These are phyloP conservation scores for Mycothermus thermophilus DNA, from an alignment of 495 filamentous ascomycete genomes.

Conservation along the genomic window DNA sequence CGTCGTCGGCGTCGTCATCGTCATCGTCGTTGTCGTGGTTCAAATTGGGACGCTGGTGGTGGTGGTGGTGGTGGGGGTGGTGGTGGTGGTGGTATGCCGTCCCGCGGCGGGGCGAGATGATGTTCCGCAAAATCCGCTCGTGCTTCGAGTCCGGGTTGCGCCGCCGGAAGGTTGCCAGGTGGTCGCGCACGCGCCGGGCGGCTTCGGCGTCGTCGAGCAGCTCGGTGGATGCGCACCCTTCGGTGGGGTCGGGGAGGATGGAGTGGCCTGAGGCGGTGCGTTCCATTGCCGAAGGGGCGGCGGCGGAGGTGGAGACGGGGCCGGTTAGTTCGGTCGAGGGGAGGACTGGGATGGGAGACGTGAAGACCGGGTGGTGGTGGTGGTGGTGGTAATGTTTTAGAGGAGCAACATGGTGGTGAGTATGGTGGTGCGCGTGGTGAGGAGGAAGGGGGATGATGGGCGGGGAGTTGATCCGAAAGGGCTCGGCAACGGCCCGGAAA, in stretches of 20 bases:
- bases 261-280: slow-evolving; percentile 22
- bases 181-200: slow-evolving; percentile 25
- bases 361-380: too few species aligned
- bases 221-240: slow-evolving; percentile 12
- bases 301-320: too few species aligned
- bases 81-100: background rate
- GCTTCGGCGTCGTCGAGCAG: slow-evolving; percentile 27
- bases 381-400: slow-evolving; percentile 1
- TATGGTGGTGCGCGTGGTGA: slow-evolving; percentile 4
- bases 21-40: background rate
- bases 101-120: slow-evolving; percentile 31
- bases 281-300: slow-evolving; percentile 14
- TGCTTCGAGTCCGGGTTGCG: slow-evolving; percentile 32
- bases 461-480: too few species aligned
- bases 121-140: slow-evolving; percentile 34
- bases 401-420: background rate
- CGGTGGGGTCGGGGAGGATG: slow-evolving; percentile 18
- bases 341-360: slow-evolving; percentile 4
- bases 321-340: slow-evolving; percentile 2
- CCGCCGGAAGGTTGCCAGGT: slow-evolving; percentile 27
- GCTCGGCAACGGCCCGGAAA: slow-evolving; percentile 7
- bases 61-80: background rate
- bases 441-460: background rate
- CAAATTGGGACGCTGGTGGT: background rate
- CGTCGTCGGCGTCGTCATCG: background rate